These are phyloP conservation scores for Urochloa ruziziensis DNA, from an alignment of 176 grass and related monocot genomes.

Conservation along the genomic window DNA sequence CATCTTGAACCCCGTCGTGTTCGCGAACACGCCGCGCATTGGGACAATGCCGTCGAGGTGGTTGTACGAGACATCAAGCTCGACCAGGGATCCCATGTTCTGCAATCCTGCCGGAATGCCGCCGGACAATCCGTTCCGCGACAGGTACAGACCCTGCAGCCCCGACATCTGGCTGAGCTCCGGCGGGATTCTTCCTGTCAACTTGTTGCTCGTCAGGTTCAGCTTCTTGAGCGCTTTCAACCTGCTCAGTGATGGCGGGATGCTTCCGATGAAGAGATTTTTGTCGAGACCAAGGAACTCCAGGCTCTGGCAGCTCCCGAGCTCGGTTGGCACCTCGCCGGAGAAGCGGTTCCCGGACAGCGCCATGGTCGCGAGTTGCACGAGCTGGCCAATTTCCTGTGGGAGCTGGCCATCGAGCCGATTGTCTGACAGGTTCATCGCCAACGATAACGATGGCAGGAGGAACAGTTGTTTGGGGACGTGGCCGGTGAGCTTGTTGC, in stretches of 20 bases:
- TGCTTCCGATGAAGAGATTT: slow-evolving; percentile 38
- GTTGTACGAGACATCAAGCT: slow-evolving; percentile 46
- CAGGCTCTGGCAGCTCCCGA: slow-evolving; percentile 38
- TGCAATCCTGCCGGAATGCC: background rate
- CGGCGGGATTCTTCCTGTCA: slow-evolving; percentile 45
- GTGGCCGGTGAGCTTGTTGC: background rate
- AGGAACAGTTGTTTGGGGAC: slow-evolving; percentile 9
- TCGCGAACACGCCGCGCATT: slow-evolving; percentile 21
- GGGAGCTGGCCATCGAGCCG: slow-evolving; percentile 34
- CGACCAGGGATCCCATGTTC: background rate
- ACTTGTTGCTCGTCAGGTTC: slow-evolving; percentile 35
- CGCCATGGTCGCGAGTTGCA: slow-evolving; percentile 30
- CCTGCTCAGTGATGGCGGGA: slow-evolving; percentile 23
- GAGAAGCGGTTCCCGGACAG: slow-evolving; percentile 37
- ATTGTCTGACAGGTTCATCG: slow-evolving; percentile 44
- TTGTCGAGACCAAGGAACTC: slow-evolving; percentile 44
- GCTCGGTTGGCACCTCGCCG: no score
- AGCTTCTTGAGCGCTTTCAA: slow-evolving; percentile 48
- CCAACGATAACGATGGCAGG: background rate
- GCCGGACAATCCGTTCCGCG: slow-evolving; percentile 33
- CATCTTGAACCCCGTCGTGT: slow-evolving; percentile 25
- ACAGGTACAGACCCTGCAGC: slow-evolving; percentile 31
- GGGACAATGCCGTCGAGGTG: slow-evolving; percentile 30
- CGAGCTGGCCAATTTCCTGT: background rate
- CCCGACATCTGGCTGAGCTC: slow-evolving; percentile 33